These are phyloP conservation scores for Paecilomyces dactylethromorphus DNA, from an alignment of 2,329 filamentous ascomycete species.

Conservation along the genomic window DNA sequence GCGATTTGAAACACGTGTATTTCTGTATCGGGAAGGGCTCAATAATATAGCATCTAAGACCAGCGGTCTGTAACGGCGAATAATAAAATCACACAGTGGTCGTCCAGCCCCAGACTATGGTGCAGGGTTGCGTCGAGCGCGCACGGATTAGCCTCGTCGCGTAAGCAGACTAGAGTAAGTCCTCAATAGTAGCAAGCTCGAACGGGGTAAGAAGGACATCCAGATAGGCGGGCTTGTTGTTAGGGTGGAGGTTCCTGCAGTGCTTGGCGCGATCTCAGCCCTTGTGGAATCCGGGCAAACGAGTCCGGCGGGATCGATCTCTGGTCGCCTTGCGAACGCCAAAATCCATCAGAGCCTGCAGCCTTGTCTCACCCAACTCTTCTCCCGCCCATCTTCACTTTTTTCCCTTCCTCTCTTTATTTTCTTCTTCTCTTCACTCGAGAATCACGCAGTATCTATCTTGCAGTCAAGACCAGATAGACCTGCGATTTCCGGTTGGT, in stretches of 20 bases:
- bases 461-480: background rate
- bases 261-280: background rate
- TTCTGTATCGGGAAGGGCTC: background rate
- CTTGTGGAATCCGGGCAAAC: background rate
- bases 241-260: background rate
- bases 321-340: background rate
- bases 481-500: conserved; percentile 8
- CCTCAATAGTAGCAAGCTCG: background rate
- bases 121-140: background rate
- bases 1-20: background rate
- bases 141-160: background rate
- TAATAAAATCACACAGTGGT: background rate
- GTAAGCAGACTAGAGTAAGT: background rate
- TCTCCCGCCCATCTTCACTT: conserved; percentile 1
- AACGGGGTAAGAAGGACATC: background rate
- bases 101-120: background rate
- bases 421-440: conserved; percentile 6
- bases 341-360: background rate
- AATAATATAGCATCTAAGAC: too few relatives aligned
- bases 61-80: background rate
- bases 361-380: background rate
- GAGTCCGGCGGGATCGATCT: background rate
- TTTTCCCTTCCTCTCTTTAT: conserved; percentile 2
- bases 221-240: background rate
- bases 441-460: background rate